Evolutionary conservation across 345 rosid species (phyloP).

Genomic region (Bruguiera sexangula): DNA sequence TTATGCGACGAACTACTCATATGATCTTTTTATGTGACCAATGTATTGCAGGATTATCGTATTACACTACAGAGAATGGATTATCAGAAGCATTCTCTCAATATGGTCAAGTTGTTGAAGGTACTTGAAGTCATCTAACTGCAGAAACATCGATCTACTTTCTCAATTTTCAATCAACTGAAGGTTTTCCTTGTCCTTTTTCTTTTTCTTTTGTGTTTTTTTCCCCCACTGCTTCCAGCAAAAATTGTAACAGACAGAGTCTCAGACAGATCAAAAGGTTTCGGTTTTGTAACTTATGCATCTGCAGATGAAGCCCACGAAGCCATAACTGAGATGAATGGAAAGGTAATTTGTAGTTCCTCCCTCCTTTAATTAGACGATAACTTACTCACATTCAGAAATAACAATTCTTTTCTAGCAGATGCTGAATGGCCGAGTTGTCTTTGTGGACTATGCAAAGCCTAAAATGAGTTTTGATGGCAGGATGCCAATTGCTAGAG

Average conservation of each 20-base stretch:
- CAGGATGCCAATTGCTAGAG: slow-evolving; percentile 71
- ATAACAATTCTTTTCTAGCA: slow-evolving; percentile 21
- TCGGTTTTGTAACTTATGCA: slow-evolving; percentile 84
- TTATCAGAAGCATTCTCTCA: slow-evolving; percentile 68
- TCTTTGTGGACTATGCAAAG: slow-evolving; percentile 73
- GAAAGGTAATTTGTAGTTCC: slow-evolving; percentile 42
- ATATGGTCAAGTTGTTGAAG: slow-evolving; percentile 88
- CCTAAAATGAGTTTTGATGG: slow-evolving; percentile 31
- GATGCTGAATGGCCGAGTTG: slow-evolving; percentile 62
- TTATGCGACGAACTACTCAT: neutral
- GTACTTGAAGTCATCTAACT: slow-evolving; percentile 22
- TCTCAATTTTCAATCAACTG: neutral
- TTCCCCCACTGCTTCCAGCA: slow-evolving; percentile 35
- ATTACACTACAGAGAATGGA: slow-evolving; percentile 60
- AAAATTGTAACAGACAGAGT: slow-evolving; percentile 61
- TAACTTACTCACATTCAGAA: neutral
- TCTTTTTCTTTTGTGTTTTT: neutral
- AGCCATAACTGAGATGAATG: slow-evolving; percentile 60
- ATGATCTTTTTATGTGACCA: neutral
- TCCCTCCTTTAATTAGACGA: neutral
- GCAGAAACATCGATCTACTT: neutral
- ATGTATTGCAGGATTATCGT: slow-evolving; percentile 56
- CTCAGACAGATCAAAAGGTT: slow-evolving; percentile 68
- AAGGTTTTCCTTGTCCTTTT: neutral
- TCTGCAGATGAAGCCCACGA: slow-evolving; percentile 65